Conservation (phyloP, 805 yeast species). For the Candida railenensis region DNA sequence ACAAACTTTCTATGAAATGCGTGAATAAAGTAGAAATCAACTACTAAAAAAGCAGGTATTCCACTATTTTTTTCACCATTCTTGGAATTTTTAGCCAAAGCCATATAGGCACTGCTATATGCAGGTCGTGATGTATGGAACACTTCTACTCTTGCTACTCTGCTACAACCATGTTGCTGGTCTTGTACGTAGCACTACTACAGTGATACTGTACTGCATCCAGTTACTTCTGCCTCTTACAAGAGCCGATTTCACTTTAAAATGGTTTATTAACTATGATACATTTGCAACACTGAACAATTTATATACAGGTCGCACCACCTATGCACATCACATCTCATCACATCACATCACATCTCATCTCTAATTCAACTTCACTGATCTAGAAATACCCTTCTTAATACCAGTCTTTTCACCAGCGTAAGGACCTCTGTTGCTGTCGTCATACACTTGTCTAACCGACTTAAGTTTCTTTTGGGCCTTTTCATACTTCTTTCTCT, state of each 20-base stretch:
- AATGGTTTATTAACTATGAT: background rate
- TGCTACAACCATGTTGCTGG: too few relatives aligned
- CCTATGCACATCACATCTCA: background rate
- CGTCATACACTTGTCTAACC: slow-evolving; percentile 85
- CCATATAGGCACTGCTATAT: too few relatives aligned
- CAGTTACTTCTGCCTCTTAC: too few relatives aligned
- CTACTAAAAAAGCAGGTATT: background rate
- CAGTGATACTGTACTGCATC: too few relatives aligned
- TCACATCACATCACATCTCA: too few relatives aligned
- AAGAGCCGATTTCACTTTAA: too few relatives aligned
- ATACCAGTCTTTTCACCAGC: slow-evolving; percentile 97
- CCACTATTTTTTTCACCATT: too few relatives aligned
- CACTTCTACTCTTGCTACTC: too few relatives aligned
- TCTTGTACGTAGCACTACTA: too few relatives aligned
- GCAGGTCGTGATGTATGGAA: too few relatives aligned
- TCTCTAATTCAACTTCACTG: slow-evolving; percentile 66
- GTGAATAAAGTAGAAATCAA: background rate
- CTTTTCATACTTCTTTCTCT: slow-evolving; percentile 93
- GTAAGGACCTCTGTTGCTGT: slow-evolving; percentile 66
- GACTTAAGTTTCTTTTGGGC: slow-evolving; percentile 94
- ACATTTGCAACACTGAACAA: background rate
- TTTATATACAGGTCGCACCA: background rate
- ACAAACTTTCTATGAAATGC: background rate
- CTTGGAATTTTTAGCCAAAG: too few relatives aligned
- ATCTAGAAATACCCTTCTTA: slow-evolving; percentile 86